Evolutionary conservation across 176 grass and related monocot species (phyloP), one percentile per base, ranked within the genome.

Genomic region (Musa beccarii): DNA sequence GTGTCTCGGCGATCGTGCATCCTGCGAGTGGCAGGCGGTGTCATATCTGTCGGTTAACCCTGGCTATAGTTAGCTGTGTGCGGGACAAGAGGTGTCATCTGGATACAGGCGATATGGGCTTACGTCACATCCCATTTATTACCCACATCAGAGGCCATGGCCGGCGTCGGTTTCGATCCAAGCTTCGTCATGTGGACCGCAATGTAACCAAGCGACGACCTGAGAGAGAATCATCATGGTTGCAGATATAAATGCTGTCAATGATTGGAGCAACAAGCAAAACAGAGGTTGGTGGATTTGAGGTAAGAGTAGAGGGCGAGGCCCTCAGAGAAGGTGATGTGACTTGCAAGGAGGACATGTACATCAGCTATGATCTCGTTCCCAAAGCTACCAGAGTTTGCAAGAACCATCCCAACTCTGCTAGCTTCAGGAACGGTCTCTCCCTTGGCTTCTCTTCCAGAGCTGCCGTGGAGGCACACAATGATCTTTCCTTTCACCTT

Each of bases 271-370:
- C 34, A 43, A 5, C 34, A 43, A 43, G 34, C 34, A 43, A 43
- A 43, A 4, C 34, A 5, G 34, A 43, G 21, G 53, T 74, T 26
- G 72, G 72, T 74, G 23, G 72, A 54, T 12, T 74, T 74, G 72
- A 74, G 72, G 21, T 74, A 74, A 74, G 72, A 54, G 25, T 56
- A 74, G 72, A 74, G 72, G 11, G 28, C 17, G 16, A 9, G 52
- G 13, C 72, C 72, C 34, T 74, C 72, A 17, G 72, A 26, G 49
- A 56, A 74, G 20, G 20, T 56, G 53, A 74, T 56, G 22, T 74
- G 72, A 74, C 53, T 74, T 56, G 72, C 72, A 43, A 53, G 72
- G n/a, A 74, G 72, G 72, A 74, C 53, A 74, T 74, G 72, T 9
- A 22, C 72, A 29, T 74, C 72, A 2, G 72, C 72, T 55, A 74